These are phyloP conservation scores for Russula sp. DNA, from an alignment of 768 basidiomycete species.

Conservation along the genomic window DNA sequence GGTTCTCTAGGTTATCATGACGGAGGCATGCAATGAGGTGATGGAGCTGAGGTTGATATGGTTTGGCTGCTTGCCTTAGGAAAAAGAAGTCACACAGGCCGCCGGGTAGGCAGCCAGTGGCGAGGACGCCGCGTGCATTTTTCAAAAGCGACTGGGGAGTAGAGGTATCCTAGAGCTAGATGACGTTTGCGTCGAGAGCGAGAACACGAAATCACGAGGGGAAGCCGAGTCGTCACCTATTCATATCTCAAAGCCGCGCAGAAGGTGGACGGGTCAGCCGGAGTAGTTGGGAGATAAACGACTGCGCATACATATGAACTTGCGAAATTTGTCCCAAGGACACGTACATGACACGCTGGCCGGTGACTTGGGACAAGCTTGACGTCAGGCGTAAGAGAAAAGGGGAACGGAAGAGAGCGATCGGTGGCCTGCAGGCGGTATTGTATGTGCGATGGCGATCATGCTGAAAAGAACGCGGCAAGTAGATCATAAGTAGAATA, in stretches of 20 bases:
- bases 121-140: constrained; percentile 80
- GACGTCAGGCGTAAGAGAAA: constrained; percentile 35
- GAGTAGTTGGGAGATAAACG: background rate
- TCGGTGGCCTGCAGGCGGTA: constrained; percentile 76
- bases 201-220: background rate
- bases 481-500: constrained; percentile 13
- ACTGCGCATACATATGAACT: constrained; percentile 59
- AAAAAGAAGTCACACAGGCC: constrained; percentile 84
- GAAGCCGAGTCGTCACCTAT: background rate
- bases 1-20: constrained; percentile 23
- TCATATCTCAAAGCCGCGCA: constrained; percentile 3
- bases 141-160: constrained; percentile 67
- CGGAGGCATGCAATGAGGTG: constrained; percentile 68
- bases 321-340: constrained; percentile 69
- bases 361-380: constrained; percentile 59
- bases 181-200: constrained; percentile 11
- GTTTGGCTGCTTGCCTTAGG: constrained; percentile 74
- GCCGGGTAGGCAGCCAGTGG: constrained; percentile 76
- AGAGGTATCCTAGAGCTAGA: constrained; percentile 71
- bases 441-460: constrained; percentile 65
- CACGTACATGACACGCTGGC: constrained; percentile 57
- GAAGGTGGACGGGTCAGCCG: background rate
- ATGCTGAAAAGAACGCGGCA: constrained; percentile 39
- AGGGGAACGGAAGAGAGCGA: constrained; percentile 83
- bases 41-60: constrained; percentile 65